Evolutionary conservation across 768 basidiomycete species (phyloP), one percentile per base, ranked within the genome.

Genomic region (Pisolithus microcarpus): DNA sequence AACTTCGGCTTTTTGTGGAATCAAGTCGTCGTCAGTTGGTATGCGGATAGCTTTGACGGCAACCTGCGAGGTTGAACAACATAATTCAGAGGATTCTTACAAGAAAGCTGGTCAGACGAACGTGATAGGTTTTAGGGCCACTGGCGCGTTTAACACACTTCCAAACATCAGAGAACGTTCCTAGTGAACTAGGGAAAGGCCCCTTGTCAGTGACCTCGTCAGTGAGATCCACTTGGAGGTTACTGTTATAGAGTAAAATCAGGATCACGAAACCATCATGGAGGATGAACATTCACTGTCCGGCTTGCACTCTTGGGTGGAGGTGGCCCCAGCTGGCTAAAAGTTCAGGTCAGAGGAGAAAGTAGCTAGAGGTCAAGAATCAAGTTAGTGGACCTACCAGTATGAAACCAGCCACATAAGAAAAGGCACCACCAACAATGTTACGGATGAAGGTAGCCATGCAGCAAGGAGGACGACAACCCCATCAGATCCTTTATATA

Each of bases 21-120:
- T 45, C 10, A 19, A 42, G 2, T 52, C 38, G n/a, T 54, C 51
- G 19, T 34, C 51, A 28, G 15, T 21, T 42, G 42, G 40, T 26
- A 45, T 10, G 15, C 51, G 37, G 18, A 54, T 54, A 21, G 28
- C 30, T 21, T 54, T 54, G 21, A 54, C 50, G 18, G 52, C 52
- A 7, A 53, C 50, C 50, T 53, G 23, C 9, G 9, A 45, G 19
- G 19, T n/a, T 42, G 10, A 50, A 31, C 18, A 37, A 9, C 6
- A 21, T 42, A 38, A 43, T n/a, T 15, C 34, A 13, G 30, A 9
- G 4, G 5, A 13, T 15, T 5, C 34, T 34, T 13, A 15, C 34
- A 34, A 15, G 34, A 34, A 34, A 31, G 30, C 34, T 5, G 13
- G 34, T 15, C 5, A 7, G 2, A n/a, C 24, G n/a, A 15, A 46